Conservation (phyloP, 495 filamentous ascomycete genomes). For the Penicillium soppii region DNA sequence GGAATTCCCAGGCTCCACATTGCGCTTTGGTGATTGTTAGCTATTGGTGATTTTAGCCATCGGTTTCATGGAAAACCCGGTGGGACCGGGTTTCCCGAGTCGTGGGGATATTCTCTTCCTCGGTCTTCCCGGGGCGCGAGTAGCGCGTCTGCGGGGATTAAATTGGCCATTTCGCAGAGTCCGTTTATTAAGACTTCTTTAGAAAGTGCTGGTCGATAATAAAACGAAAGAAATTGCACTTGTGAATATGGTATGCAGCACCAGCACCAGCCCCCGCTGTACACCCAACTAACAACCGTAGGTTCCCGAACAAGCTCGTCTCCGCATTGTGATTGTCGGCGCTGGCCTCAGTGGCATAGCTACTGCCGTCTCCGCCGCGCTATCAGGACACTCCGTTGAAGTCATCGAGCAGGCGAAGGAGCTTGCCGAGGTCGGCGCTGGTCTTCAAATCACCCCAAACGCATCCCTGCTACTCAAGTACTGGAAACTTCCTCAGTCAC, state of each 20-base stretch:
- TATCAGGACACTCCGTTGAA: slow-evolving; percentile 58
- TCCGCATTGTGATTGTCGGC: slow-evolving; percentile 35
- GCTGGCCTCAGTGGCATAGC: slow-evolving; percentile 62
- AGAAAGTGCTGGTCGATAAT: neutral
- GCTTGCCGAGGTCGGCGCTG: slow-evolving; percentile 55
- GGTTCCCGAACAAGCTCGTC: slow-evolving; percentile 7
- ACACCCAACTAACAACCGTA: neutral
- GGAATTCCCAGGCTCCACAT: no score
- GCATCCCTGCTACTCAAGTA: slow-evolving; percentile 50
- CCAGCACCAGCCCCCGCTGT: neutral
- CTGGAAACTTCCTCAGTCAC: slow-evolving; percentile 50
- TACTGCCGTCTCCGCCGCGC: slow-evolving; percentile 58
- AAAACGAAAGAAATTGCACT: neutral
- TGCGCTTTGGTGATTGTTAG: no score
- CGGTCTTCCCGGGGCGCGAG: neutral
- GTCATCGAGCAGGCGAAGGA: slow-evolving; percentile 63
- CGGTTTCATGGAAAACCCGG: neutral
- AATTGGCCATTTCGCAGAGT: neutral
- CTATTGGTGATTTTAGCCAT: no score
- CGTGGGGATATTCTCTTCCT: no score
- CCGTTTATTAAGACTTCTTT: neutral
- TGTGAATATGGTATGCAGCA: neutral
- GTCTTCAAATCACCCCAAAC: slow-evolving; percentile 60
- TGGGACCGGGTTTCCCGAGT: neutral
- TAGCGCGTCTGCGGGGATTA: neutral